Conservation (phyloP, 306 rosid genomes). For the Gynostemma pentaphyllum region DNA sequence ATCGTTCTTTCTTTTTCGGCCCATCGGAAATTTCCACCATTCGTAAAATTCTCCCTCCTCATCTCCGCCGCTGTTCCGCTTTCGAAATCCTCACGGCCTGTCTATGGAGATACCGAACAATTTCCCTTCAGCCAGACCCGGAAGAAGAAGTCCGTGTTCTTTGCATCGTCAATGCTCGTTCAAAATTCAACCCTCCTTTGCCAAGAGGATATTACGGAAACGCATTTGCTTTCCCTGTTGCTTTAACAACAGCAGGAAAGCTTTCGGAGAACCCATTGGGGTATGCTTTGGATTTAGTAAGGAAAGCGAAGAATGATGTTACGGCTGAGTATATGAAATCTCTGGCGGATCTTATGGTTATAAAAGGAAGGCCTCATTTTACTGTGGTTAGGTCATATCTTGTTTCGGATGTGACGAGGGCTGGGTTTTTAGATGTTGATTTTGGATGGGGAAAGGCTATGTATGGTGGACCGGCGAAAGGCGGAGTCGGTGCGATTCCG, state of each 20-base stretch:
- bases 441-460: too few species aligned
- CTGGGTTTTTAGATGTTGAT: too few species aligned
- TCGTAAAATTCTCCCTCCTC: neutral
- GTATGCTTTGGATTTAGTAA: conserved; percentile 18
- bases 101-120: conserved; percentile 13
- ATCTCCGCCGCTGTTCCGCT: neutral
- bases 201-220: conserved; percentile 27
- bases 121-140: conserved; percentile 6
- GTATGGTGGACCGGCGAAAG: conserved; percentile 23
- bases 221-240: conserved; percentile 5
- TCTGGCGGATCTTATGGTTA: conserved; percentile 23
- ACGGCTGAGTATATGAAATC: conserved; percentile 34
- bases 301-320: conserved; percentile 13
- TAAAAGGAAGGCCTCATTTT: conserved; percentile 12
- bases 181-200: conserved; percentile 22
- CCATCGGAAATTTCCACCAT: conserved; percentile 2
- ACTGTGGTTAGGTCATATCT: too few species aligned
- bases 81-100: conserved; percentile 19
- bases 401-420: too few species aligned
- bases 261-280: conserved; percentile 10
- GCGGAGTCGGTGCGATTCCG: neutral
- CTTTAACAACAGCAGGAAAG: neutral
- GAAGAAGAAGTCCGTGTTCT: neutral
- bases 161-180: neutral
- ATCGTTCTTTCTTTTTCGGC: conserved; percentile 11